These are phyloP conservation scores for Phytophthora foliorum DNA, from an alignment of 352 stramenopile species.

Conservation along the genomic window DNA sequence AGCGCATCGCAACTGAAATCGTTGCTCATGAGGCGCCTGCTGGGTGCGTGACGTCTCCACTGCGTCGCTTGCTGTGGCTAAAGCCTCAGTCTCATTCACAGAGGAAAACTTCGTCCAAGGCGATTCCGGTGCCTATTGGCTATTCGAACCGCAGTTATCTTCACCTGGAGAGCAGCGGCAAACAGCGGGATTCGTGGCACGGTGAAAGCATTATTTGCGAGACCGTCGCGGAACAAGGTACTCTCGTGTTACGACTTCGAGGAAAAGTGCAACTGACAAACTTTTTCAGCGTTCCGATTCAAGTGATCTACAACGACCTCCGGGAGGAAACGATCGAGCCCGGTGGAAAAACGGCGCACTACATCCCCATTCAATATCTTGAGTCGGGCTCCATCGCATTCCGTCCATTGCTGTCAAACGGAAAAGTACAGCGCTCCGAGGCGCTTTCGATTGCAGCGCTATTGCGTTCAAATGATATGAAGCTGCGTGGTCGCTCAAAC, in stretches of 20 bases:
- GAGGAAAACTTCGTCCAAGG: slow-evolving; percentile 55
- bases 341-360: slow-evolving; percentile 61
- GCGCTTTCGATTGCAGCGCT: slow-evolving; percentile 68
- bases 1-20: slow-evolving; percentile 78
- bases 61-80: slow-evolving; percentile 81
- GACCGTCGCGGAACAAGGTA: slow-evolving; percentile 87
- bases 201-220: slow-evolving; percentile 88
- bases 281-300: slow-evolving; percentile 72
- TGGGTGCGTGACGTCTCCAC: slow-evolving; percentile 80
- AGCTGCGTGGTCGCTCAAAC: slow-evolving; percentile 28
- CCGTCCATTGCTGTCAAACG: slow-evolving; percentile 67
- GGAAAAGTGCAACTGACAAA: slow-evolving; percentile 86
- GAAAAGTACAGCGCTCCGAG: slow-evolving; percentile 67
- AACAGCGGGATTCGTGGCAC: slow-evolving; percentile 73
- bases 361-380: slow-evolving; percentile 85
- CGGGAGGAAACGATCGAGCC: slow-evolving; percentile 62
- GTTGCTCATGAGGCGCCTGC: slow-evolving; percentile 86
- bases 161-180: slow-evolving; percentile 75
- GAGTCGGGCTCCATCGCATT: slow-evolving; percentile 78
- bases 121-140: slow-evolving; percentile 88
- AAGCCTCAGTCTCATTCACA: slow-evolving; percentile 70
- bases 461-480: slow-evolving; percentile 53
- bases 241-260: slow-evolving; percentile 80
- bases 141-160: slow-evolving; percentile 90
- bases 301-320: slow-evolving; percentile 83